A percentile compares a stretch with the other conserved stretches of the same genome.
These are phyloP conservation scores for Leccinum variicolor DNA, from an alignment of 768 basidiomycete genomes.

Conservation along the genomic window DNA sequence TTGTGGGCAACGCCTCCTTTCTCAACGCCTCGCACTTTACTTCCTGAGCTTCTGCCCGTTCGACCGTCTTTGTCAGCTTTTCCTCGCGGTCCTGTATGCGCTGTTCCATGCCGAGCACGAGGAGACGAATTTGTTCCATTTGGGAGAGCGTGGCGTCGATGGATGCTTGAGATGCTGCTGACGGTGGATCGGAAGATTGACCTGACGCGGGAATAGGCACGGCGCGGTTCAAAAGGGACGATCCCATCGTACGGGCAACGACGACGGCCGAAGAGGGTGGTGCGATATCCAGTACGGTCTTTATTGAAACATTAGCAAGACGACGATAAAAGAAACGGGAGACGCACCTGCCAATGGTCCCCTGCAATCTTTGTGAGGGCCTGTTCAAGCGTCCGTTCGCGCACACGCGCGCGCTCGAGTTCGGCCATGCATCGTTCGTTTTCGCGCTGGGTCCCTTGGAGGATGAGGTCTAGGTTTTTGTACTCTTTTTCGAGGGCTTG, in stretches of 20 bases:
- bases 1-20: conserved; percentile 35
- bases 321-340: not conserved
- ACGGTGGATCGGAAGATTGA: conserved; percentile 14
- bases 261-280: conserved; percentile 29
- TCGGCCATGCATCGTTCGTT: conserved; percentile 85
- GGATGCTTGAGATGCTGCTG: conserved; percentile 22
- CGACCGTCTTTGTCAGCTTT: conserved; percentile 55
- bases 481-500: conserved; percentile 70
- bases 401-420: conserved; percentile 63
- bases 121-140: conserved; percentile 63
- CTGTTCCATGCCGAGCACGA: conserved; percentile 76
- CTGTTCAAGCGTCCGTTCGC: conserved; percentile 75
- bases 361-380: conserved; percentile 69
- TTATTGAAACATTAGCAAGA: not conserved
- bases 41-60: conserved; percentile 59
- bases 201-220: conserved; percentile 15
- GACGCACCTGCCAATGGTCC: conserved; percentile 76
- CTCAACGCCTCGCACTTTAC: conserved; percentile 48
- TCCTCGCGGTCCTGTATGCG: conserved; percentile 61
- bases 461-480: conserved; percentile 68
- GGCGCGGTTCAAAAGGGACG: conserved; percentile 25
- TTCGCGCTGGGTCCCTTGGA: conserved; percentile 80
- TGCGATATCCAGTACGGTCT: conserved; percentile 36
- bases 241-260: conserved; percentile 25
- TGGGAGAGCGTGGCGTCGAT: conserved; percentile 50